Conservation (phyloP, 2,329 filamentous ascomycete genomes). For the Trichophyton simii region DNA sequence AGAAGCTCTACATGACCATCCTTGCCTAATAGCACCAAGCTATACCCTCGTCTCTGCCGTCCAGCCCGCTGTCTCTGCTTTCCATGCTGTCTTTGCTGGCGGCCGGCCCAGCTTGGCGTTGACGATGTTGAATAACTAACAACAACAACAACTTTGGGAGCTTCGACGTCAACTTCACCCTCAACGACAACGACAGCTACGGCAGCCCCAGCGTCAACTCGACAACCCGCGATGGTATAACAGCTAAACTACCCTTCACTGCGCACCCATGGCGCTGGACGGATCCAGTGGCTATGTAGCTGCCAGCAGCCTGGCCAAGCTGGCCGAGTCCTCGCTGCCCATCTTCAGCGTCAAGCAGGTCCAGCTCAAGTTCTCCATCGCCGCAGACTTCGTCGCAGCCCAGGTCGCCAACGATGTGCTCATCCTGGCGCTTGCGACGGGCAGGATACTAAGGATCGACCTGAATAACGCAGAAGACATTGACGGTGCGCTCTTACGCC, state of each 20-base stretch:
- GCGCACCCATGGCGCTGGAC: constrained; percentile 55
- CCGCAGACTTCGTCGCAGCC: constrained; percentile 88
- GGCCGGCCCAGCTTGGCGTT: no score
- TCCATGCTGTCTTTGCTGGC: no score
- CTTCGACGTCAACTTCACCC: no score
- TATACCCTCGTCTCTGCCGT: no score
- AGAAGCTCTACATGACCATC: no score
- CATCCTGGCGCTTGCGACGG: constrained; percentile 80
- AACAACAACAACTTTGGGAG: no score
- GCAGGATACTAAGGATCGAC: constrained; percentile 86
- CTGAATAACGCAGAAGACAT: constrained; percentile 89
- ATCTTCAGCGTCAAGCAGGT: constrained; percentile 94
- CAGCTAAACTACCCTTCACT: not conserved
- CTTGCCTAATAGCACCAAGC: no score
- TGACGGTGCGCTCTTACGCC: constrained; percentile 49
- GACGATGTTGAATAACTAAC: no score
- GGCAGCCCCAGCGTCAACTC: not conserved
- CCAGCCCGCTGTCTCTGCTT: no score
- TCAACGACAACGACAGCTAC: no score
- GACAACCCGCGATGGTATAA: constrained; percentile 12
- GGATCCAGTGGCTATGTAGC: constrained; percentile 59
- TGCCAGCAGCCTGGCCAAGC: constrained; percentile 49
- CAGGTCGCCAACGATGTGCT: constrained; percentile 97
- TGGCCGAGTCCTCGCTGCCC: constrained; percentile 53
- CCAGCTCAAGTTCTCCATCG: constrained; percentile 84